Percentiles rank a stretch among this genome's conserved stretches.
phyloP scores from a whole-genome alignment of 305 asterid genomes.

The Plantago coronopus region DNA sequence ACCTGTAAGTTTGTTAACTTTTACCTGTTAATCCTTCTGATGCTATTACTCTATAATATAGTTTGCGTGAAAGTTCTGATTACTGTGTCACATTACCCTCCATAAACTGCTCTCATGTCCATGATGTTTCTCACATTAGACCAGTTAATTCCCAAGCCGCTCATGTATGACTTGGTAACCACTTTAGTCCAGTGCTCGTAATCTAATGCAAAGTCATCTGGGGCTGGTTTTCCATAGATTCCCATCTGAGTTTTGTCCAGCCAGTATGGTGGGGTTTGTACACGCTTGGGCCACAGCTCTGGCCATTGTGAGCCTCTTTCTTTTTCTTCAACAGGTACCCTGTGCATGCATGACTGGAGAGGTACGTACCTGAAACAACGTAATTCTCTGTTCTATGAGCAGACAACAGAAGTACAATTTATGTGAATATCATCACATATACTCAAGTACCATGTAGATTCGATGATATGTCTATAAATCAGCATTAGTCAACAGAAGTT shows the following conservation, averaged over 20 bases:
- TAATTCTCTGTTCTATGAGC: slow-evolving; percentile 2
- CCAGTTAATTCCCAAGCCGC: slow-evolving; percentile 75
- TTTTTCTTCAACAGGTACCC: slow-evolving; percentile 42
- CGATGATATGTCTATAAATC: neutral
- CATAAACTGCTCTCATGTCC: slow-evolving; percentile 97
- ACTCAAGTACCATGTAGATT: neutral
- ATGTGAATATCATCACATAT: neutral
- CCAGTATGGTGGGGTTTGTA: slow-evolving; percentile 71
- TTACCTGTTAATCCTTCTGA: neutral
- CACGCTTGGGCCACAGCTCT: slow-evolving; percentile 78
- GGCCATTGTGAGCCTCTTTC: slow-evolving; percentile 86
- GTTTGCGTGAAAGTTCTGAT: neutral
- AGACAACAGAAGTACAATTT: neutral
- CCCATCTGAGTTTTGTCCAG: slow-evolving; percentile 63
- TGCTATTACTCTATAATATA: neutral
- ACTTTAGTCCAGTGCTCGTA: slow-evolving; percentile 64
- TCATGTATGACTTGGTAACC: slow-evolving; percentile 53
- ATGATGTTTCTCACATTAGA: slow-evolving; percentile 68
- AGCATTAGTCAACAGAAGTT: neutral
- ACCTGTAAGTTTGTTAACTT: slow-evolving; percentile 42
- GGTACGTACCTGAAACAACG: slow-evolving; percentile 68
- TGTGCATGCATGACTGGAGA: slow-evolving; percentile 79
- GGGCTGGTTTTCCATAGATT: slow-evolving; percentile 78
- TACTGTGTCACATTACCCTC: slow-evolving; percentile 56
- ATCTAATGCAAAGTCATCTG: slow-evolving; percentile 73